Evolutionary conservation across 179 eudicot genomes (phyloP).

Genomic region (Silene vulgaris): DNA sequence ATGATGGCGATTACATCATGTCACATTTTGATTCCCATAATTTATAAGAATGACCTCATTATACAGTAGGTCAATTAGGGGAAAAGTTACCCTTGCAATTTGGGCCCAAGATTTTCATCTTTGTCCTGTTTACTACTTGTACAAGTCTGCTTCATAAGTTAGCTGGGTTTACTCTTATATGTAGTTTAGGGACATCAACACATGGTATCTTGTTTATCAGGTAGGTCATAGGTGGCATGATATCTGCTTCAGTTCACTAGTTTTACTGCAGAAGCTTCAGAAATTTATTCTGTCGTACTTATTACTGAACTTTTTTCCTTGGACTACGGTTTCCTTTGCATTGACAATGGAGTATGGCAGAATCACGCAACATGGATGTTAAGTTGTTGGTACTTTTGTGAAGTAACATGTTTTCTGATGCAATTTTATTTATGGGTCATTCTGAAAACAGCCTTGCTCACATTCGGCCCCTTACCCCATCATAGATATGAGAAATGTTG

Average conservation of each 20-base stretch:
- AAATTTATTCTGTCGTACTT: background rate
- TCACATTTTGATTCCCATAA: constrained; percentile 3
- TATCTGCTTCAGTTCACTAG: background rate
- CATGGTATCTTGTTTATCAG: constrained; percentile 1
- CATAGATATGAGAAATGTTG: background rate
- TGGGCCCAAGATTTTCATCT: background rate
- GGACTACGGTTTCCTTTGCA: background rate
- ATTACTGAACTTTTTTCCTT: background rate
- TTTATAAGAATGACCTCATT: background rate
- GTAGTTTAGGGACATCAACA: background rate
- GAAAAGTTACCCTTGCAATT: background rate
- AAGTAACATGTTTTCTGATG: background rate
- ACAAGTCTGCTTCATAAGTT: background rate
- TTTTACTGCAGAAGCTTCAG: background rate
- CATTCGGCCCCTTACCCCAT: background rate
- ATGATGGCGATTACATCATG: background rate
- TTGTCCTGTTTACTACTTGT: background rate
- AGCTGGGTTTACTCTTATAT: too few relatives aligned
- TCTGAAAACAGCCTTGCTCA: background rate
- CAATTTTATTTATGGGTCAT: background rate
- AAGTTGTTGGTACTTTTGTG: background rate
- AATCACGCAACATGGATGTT: background rate
- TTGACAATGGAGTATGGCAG: background rate
- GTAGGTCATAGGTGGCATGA: background rate
- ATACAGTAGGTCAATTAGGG: background rate